Percentiles rank a stretch among this genome's conserved stretches.
phyloP scores from a whole-genome alignment of 179 eudicot genomes.

The Silene noctiflora region DNA sequence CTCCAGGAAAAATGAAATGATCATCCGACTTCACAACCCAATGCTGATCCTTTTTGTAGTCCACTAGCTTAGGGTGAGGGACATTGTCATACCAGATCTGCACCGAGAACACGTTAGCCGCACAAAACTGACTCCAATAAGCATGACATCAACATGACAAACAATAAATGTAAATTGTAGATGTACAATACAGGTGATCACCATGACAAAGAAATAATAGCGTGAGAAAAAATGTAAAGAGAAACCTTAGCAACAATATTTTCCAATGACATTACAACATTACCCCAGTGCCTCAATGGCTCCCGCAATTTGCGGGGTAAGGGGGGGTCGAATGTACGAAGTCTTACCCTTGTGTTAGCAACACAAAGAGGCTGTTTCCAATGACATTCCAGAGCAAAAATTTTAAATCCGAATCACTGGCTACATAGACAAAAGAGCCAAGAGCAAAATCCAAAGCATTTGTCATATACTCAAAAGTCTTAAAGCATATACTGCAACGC shows the following conservation, averaged over 20 bases:
- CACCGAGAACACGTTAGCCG: neutral
- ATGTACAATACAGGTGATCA: neutral
- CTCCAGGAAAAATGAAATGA: conserved; percentile 88
- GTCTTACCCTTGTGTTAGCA: no score
- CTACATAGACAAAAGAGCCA: neutral
- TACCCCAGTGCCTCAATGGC: no score
- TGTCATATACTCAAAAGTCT: neutral
- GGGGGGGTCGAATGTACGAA: no score
- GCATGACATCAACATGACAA: neutral
- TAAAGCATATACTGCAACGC: neutral
- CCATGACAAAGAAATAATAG: neutral
- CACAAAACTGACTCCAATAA: neutral
- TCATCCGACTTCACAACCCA: conserved; percentile 88
- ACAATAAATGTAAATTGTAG: conserved; percentile 1
- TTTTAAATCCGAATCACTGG: neutral
- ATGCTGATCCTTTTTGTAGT: conserved; percentile 90
- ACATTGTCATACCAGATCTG: conserved; percentile 97
- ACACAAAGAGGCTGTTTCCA: no score
- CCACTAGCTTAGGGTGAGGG: conserved; percentile 95
- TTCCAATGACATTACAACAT: neutral
- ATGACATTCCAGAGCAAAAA: neutral
- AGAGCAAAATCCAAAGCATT: neutral
- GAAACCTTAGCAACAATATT: neutral
- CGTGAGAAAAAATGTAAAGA: neutral
- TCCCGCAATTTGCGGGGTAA: no score